Conservation (phyloP, 2,329 filamentous ascomycete genomes). For the Cladorrhinum sp. region DNA sequence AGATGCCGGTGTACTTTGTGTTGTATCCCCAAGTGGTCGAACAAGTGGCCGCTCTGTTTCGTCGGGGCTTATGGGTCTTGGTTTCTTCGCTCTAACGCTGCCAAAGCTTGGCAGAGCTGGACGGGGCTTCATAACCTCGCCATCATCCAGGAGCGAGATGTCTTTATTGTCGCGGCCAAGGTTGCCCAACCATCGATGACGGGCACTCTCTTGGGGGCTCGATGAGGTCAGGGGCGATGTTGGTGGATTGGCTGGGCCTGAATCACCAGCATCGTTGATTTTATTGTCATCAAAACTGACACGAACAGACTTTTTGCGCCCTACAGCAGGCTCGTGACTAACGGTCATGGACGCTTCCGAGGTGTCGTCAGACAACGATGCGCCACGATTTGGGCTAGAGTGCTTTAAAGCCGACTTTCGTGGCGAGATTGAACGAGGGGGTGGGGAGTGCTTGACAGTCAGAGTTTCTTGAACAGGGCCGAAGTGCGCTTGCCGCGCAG, state of each 20-base stretch:
- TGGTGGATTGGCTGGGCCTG: constrained; percentile 36
- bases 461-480: constrained; percentile 54
- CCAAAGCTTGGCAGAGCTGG: constrained; percentile 73
- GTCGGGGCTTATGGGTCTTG: constrained; percentile 49
- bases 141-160: constrained; percentile 49
- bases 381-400: constrained; percentile 51
- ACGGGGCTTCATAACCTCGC: constrained; percentile 69
- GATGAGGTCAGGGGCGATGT: constrained; percentile 38
- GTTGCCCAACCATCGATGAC: constrained; percentile 51
- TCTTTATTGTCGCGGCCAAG: constrained; percentile 53
- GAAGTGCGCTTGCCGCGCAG: constrained; percentile 67
- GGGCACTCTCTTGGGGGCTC: constrained; percentile 38
- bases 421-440: constrained; percentile 68
- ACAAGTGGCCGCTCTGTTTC: constrained; percentile 57
- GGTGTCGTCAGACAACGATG: constrained; percentile 49
- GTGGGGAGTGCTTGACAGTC: constrained; percentile 63
- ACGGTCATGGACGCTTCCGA: constrained; percentile 42
- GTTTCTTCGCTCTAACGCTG: constrained; percentile 64
- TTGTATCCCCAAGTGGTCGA: constrained; percentile 41
- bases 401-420: constrained; percentile 75
- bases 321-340: constrained; percentile 35
- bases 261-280: constrained; percentile 53
- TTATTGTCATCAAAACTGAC: constrained; percentile 76
- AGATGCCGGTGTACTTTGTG: constrained; percentile 30
- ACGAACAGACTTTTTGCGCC: constrained; percentile 62